These are phyloP conservation scores for Didymella segeticola DNA, from an alignment of 2,329 filamentous ascomycete genomes.

Conservation along the genomic window DNA sequence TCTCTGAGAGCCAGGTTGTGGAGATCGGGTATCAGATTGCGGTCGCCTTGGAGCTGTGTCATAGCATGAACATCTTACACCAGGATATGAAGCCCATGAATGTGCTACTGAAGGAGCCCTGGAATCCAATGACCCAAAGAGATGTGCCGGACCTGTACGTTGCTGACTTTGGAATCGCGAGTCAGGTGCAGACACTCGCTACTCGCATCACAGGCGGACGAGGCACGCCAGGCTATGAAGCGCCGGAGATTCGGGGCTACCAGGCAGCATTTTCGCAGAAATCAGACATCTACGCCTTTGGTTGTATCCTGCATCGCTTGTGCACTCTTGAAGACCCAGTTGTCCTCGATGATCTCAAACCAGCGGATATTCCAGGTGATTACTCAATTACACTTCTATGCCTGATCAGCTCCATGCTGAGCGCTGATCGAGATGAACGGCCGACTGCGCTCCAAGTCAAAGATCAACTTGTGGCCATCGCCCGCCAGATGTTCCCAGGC, in stretches of 20 bases:
- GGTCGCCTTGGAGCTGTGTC: neutral
- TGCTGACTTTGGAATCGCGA: neutral
- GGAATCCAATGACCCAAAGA: neutral
- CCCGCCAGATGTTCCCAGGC: neutral
- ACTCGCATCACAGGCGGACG: neutral
- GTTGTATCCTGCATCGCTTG: neutral
- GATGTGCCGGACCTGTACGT: neutral
- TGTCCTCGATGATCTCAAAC: neutral
- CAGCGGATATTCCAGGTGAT: neutral
- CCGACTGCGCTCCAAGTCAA: neutral
- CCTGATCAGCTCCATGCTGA: neutral
- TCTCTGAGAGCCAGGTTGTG: neutral
- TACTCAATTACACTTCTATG: neutral
- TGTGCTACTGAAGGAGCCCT: neutral
- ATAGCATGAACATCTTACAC: neutral
- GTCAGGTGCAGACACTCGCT: neutral
- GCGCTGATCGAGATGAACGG: neutral
- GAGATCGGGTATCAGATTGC: neutral
- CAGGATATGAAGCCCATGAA: constrained; percentile 1
- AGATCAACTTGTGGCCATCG: neutral
- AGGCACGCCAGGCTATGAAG: neutral
- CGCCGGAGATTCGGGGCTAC: neutral
- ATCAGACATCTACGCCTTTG: neutral
- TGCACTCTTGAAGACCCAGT: neutral
- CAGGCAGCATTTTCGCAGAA: neutral